Base-by-base conservation (phyloP, 257 asterid species). In the Jasminum sambac region DNA sequence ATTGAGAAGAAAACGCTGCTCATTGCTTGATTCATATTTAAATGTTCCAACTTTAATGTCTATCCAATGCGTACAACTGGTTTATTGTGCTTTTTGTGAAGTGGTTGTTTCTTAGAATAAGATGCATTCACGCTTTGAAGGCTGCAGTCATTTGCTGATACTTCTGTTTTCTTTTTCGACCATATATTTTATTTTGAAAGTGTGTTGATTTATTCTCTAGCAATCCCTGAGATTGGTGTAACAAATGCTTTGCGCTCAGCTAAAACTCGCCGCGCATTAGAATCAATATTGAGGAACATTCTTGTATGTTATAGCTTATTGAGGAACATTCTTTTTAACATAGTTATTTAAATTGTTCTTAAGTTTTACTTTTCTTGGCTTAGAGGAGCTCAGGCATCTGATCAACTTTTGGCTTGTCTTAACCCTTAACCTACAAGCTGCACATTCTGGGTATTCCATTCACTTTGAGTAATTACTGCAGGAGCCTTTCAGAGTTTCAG, bases 401-500 rank as follows among this genome's bases (percentile, higher is more conserved):
- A 23, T 23, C 8, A 55, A 55, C 23, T 41, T 13, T 44, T 25
- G 24, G 55, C 61, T 63, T 63, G 50, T 50, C 66, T 43, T 44
- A 42, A 55, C n/a, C n/a, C n/a, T n/a, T n/a, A n/a, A 66, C 23
- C 43, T 74, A 43, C 42, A 48, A 16, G 59, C 52, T 62, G 63
- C 9, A 62, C 40, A 52, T 50, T 61, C 62, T 16, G 37, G 13
- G 25, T 36, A 64, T 67, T 80, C 69, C 65, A 69, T 61, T 78
- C 69, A 25, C 73, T 50, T 19, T 34, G 38, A 64, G 78, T 71
- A 23, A 63, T 70, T 70, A 59, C 76, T 73, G 76, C 84, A 90
- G 98, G 92, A 81, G 74, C 96, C 98, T 79, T 70, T 76, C 78
- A 75, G 80, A 78, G 85, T 91, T 59, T 76, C 85, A 62, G 83